Evolutionary conservation across 1,284 basidiomycete species (phyloP), one percentile per base, ranked within the genome.

Genomic region (Caloboletus firmus): DNA sequence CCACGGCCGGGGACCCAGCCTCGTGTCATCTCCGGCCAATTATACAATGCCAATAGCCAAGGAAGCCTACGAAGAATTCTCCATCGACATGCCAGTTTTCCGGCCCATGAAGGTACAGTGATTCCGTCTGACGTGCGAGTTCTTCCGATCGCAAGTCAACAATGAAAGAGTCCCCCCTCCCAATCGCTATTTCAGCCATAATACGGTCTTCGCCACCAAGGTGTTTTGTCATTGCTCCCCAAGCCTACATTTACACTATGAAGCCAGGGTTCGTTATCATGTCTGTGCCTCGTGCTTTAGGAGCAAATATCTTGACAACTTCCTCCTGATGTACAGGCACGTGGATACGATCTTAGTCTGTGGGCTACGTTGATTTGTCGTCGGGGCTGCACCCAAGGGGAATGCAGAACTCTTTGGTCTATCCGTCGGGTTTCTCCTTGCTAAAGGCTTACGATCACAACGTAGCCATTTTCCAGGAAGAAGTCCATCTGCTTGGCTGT

Each of bases 371-470:
- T 13, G 76, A 72, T 62, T 77, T 80, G 63, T 84, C 78, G 45
- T 74, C 64, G 2, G 80, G 79, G 62, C 83, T 76, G 55, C 81
- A 64, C 24, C 76, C 79, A 34, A 84, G 72, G 13, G 82, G 77
- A 42, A 75, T 59, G 81, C 80, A 85, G 37, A 85, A 66, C 39
- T 75, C 73, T 51, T 75, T 70, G 13, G 77, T 80, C 70, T 76
- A 83, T 34, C 79, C 74, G 17, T 66, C 73, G 24, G 47, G 42
- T 58, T 80, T 74, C 61, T 79, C 78, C 57, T 72, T 71, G 9
- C 75, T 77, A 62, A 84, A 84, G 1, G 80, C 82, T 41, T 76
- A 63, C 77, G 60, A 85, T 76, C 28, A 81, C 69, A 36, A 84
- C 67, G 59, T 79, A 84, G 24, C 83, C 82, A 59, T 81, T 70